These are phyloP conservation scores for Podila clonocystis DNA, from an alignment of 192 early-diverging fungal genomes.

Conservation along the genomic window DNA sequence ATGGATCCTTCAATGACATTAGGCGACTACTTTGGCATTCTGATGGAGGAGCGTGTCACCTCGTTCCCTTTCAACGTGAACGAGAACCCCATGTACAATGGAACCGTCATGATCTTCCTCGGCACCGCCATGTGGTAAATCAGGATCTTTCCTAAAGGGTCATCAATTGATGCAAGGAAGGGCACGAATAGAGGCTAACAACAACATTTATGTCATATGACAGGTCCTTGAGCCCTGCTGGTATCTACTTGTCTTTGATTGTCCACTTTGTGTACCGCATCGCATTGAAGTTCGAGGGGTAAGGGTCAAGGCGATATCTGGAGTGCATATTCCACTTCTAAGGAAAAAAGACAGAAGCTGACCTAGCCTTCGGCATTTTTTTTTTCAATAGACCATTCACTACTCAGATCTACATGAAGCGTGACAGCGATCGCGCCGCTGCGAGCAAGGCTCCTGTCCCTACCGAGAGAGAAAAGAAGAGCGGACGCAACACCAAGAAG, in stretches of 20 bases:
- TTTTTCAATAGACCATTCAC: slow-evolving; percentile 74
- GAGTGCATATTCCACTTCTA: too few species aligned
- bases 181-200: neutral
- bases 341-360: neutral
- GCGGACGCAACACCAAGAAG: slow-evolving; percentile 23
- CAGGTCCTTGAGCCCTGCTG: slow-evolving; percentile 76
- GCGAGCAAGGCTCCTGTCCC: slow-evolving; percentile 1
- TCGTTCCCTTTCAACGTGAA: slow-evolving; percentile 93
- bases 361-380: neutral
- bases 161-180: neutral
- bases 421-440: slow-evolving; percentile 30
- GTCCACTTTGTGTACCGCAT: slow-evolving; percentile 81
- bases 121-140: slow-evolving; percentile 83
- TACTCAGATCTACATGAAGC: slow-evolving; percentile 77
- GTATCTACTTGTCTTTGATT: slow-evolving; percentile 71
- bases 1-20: slow-evolving; percentile 6
- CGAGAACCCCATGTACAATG: slow-evolving; percentile 96
- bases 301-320: slow-evolving; percentile 20
- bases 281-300: slow-evolving; percentile 85
- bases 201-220: neutral
- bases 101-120: slow-evolving; percentile 88
- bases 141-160: neutral
- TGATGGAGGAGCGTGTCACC: slow-evolving; percentile 86
- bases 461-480: slow-evolving; percentile 7
- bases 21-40: slow-evolving; percentile 96